Evolutionary conservation across 495 filamentous ascomycete species (phyloP).

Genomic region (Durotheca rogersii): DNA sequence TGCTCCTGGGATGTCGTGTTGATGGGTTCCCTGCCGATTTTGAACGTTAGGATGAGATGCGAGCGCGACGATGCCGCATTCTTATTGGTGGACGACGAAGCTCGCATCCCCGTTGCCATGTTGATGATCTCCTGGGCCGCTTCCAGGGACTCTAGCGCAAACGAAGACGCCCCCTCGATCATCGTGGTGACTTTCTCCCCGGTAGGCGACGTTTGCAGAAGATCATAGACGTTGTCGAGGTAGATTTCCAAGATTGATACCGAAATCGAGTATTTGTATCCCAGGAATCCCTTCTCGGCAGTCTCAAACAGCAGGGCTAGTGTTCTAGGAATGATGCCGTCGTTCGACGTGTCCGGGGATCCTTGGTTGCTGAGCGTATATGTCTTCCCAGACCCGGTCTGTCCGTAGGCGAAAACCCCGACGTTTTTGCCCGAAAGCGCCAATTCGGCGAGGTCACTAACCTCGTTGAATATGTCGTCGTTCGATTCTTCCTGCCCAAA

Average conservation of each 20-base stretch:
- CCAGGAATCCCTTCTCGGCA: neutral
- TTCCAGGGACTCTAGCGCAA: neutral
- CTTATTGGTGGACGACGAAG: slow-evolving; percentile 62
- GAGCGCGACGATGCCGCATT: slow-evolving; percentile 92
- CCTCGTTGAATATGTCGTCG: slow-evolving; percentile 84
- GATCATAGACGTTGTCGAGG: slow-evolving; percentile 88
- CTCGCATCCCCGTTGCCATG: neutral
- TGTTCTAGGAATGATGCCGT: slow-evolving; percentile 92
- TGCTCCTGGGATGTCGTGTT: neutral
- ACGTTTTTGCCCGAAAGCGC: slow-evolving; percentile 92
- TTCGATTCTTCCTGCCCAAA: slow-evolving; percentile 76
- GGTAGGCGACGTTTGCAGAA: slow-evolving; percentile 58
- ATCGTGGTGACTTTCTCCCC: slow-evolving; percentile 70
- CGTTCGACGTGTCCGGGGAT: slow-evolving; percentile 52
- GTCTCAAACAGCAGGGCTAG: slow-evolving; percentile 84
- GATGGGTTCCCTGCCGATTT: slow-evolving; percentile 44
- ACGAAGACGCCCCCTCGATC: neutral
- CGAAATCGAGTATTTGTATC: slow-evolving; percentile 81
- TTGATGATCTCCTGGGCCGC: slow-evolving; percentile 10
- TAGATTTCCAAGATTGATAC: slow-evolving; percentile 94
- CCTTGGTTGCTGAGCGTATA: slow-evolving; percentile 38
- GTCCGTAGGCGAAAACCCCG: slow-evolving; percentile 54
- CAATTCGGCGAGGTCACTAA: slow-evolving; percentile 88
- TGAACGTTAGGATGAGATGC: slow-evolving; percentile 90
- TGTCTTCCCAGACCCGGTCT: slow-evolving; percentile 52